Evolutionary conservation across 768 basidiomycete genomes (phyloP).

Genomic region (Brasilioporus rufonigricans): DNA sequence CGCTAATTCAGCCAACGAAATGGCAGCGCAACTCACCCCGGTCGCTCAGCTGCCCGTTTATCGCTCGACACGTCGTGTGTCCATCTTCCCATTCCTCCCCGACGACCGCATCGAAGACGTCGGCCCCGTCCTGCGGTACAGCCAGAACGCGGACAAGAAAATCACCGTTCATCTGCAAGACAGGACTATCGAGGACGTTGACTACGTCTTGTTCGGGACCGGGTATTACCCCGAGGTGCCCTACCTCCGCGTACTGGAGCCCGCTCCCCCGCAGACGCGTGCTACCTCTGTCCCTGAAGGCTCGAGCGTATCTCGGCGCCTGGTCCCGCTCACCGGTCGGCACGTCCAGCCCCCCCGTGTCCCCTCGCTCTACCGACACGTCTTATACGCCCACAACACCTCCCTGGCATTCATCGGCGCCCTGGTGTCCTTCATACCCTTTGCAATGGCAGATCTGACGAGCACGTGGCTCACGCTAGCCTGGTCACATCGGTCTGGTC

Average conservation of each 20-base stretch:
- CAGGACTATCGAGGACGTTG: conserved; percentile 38
- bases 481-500: conserved; percentile 34
- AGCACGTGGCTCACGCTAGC: conserved; percentile 48
- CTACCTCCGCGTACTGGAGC: conserved; percentile 37
- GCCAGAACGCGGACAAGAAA: conserved; percentile 16
- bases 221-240: conserved; percentile 44
- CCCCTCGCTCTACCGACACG: conserved; percentile 43
- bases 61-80: conserved; percentile 44
- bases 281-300: too few species aligned
- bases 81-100: conserved; percentile 42
- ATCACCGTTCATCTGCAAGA: conserved; percentile 38
- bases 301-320: too few species aligned
- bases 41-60: conserved; percentile 42
- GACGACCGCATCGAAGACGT: conserved; percentile 44
- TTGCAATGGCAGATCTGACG: conserved; percentile 46
- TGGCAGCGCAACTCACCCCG: conserved; percentile 43
- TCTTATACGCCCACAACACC: conserved; percentile 46
- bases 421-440: conserved; percentile 44
- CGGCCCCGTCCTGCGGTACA: conserved; percentile 39
- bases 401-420: conserved; percentile 47
- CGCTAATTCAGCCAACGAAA: conserved; percentile 53
- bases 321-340: conserved; percentile 30
- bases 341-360: conserved; percentile 36
- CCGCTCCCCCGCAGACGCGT: background rate
- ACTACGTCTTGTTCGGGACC: conserved; percentile 44